These are phyloP conservation scores for Diophrys appendiculata DNA, from an alignment of 73 alveolate species.

Conservation along the genomic window DNA sequence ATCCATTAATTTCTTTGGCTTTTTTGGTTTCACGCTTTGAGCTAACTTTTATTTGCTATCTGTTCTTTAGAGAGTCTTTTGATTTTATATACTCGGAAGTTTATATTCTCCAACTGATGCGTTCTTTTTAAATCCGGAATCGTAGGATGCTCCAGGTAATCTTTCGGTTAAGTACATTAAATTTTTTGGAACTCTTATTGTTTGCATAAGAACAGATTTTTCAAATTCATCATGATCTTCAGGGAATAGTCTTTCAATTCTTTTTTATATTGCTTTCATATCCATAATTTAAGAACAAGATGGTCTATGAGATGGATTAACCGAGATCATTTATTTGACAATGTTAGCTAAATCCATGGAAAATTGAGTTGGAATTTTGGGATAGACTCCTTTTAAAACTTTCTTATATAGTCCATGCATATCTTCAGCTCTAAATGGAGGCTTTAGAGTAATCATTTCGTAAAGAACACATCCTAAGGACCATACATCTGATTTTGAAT, in stretches of 20 bases:
- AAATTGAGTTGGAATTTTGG: slow-evolving; percentile 73
- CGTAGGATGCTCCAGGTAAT: slow-evolving; percentile 66
- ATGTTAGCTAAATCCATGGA: slow-evolving; percentile 65
- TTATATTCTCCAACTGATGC: too few relatives aligned
- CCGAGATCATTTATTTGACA: slow-evolving; percentile 64
- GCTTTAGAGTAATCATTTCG: slow-evolving; percentile 92
- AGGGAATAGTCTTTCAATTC: slow-evolving; percentile 44
- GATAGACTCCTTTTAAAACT: slow-evolving; percentile 78
- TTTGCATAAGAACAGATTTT: slow-evolving; percentile 40
- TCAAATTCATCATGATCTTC: slow-evolving; percentile 22
- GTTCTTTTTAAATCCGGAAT: too few relatives aligned
- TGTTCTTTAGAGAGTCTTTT: too few relatives aligned
- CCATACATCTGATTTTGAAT: slow-evolving; percentile 95
- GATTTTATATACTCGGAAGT: too few relatives aligned
- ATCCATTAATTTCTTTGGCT: too few relatives aligned
- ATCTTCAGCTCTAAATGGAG: slow-evolving; percentile 97
- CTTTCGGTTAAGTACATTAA: slow-evolving; percentile 57
- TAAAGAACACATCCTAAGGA: slow-evolving; percentile 95
- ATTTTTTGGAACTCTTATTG: slow-evolving; percentile 75
- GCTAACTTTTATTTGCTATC: too few relatives aligned
- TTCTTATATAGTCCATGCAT: slow-evolving; percentile 85
- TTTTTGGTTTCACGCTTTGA: too few relatives aligned
- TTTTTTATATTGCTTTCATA: slow-evolving; percentile 26
- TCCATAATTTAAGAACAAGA: slow-evolving; percentile 52
- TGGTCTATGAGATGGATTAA: slow-evolving; percentile 55